phyloP scores from a whole-genome alignment of 129 eudicot species.

The Mikania micrantha region DNA sequence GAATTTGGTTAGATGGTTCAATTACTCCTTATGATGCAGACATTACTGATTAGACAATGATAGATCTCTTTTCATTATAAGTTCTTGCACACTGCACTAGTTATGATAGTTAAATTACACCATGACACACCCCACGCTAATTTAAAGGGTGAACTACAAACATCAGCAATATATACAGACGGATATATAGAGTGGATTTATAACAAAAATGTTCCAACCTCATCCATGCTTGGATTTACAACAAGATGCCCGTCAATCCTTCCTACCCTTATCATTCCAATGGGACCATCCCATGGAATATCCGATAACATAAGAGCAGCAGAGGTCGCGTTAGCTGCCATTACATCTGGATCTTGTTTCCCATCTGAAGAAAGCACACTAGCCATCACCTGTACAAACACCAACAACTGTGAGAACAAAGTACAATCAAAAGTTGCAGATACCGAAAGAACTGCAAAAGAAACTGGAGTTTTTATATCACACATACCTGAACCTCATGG shows the following conservation, averaged over 20 bases:
- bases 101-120: not conserved
- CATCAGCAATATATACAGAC: not conserved
- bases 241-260: slow-evolving; percentile 71
- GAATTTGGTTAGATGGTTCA: too few relatives aligned
- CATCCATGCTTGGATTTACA: slow-evolving; percentile 94
- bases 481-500: slow-evolving; percentile 69
- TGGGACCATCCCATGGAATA: slow-evolving; percentile 97
- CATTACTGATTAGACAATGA: too few relatives aligned
- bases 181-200: not conserved
- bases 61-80: not conserved
- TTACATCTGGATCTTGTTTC: slow-evolving; percentile 94
- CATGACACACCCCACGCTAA: not conserved
- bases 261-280: slow-evolving; percentile 93
- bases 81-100: not conserved
- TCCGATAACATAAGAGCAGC: slow-evolving; percentile 98
- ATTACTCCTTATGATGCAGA: too few relatives aligned
- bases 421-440: not conserved
- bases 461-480: not conserved
- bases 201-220: slow-evolving; percentile 36
- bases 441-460: not conserved
- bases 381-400: slow-evolving; percentile 57
- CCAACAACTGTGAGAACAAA: not conserved
- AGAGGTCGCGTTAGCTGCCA: slow-evolving; percentile 98
- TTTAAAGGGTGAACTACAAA: not conserved
- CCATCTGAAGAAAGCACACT: slow-evolving; percentile 97